Evolutionary conservation across 2,329 filamentous ascomycete species (phyloP), one percentile per base, ranked within the genome.

Genomic region (Tolypocladium sp.): DNA sequence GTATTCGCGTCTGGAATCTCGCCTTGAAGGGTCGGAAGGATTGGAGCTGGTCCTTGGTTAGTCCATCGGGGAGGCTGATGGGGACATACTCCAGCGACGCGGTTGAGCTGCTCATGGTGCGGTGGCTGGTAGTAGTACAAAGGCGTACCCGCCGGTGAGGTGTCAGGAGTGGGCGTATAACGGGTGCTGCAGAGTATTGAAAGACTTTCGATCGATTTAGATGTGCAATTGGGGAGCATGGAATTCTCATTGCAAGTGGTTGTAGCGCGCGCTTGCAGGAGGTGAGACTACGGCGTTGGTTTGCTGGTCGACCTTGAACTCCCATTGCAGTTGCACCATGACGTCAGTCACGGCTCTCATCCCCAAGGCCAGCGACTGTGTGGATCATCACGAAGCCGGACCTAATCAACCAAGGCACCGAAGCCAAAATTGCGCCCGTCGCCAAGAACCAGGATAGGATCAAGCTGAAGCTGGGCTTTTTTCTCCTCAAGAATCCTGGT

Each of bases 21-120:
- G 79, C 79, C 17, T 73, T 76, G 65, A 82, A 82, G 0, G 80
- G 79, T 4, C 70, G 67, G 63, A 82, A 82, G 15, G 65, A 66
- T 15, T 75, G 66, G 4, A 82, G 67, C 59, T 78, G 71, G 1
- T 75, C 65, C 61, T 73, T 64, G 0, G 73, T 69, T n/a, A 82
- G 70, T 12, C 72, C 76, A 0, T 72, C 63, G 2, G 76, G 73
- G 1, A 81, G 70, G 13, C 68, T 70, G 51, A 82, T 71, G 8
- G 71, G 68, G 57, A 80, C 65, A 51, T 69, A 60, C 40, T 70
- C 40, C 17, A 58, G 56, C 42, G 35, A 54, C 30, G 57, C 49
- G 37, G 57, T 22, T 15, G 38, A 15, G 54, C 53, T 38, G 54
- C 37, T 56, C 42, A 17, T n/a, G 37, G 27, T 44, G 53, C 38